These are phyloP conservation scores for Yamadazyma laniorum DNA, from an alignment of 805 yeast genomes.

Conservation along the genomic window DNA sequence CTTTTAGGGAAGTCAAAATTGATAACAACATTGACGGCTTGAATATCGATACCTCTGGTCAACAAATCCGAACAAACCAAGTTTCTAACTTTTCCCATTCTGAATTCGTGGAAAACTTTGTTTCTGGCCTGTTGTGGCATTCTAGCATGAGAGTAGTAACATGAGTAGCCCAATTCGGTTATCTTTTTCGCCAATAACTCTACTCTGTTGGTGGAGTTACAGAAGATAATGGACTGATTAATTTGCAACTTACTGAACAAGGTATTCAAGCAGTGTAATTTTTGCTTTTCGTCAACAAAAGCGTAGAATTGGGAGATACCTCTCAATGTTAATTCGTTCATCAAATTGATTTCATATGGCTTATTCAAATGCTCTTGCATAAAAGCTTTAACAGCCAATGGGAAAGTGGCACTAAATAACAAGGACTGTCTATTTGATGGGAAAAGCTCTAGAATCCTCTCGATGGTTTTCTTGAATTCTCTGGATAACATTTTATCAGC, in stretches of 20 bases:
- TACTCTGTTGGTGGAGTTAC: constrained; percentile 95
- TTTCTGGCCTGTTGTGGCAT: constrained; percentile 98
- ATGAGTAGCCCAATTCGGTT: constrained; percentile 93
- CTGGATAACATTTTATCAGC: constrained; percentile 95
- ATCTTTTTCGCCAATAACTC: constrained; percentile 94
- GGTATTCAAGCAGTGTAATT: constrained; percentile 92
- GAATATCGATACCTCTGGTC: constrained; percentile 98
- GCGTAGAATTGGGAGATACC: constrained; percentile 98
- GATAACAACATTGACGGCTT: constrained; percentile 96
- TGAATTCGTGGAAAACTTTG: constrained; percentile 96
- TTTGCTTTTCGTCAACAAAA: constrained; percentile 96
- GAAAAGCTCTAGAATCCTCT: constrained; percentile 79
- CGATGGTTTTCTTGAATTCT: constrained; percentile 85
- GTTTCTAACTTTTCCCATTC: constrained; percentile 97
- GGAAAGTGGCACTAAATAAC: constrained; percentile 94
- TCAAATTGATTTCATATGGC: constrained; percentile 93
- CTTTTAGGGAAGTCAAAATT: constrained; percentile 98
- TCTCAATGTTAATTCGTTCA: constrained; percentile 94
- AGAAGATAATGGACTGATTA: constrained; percentile 94
- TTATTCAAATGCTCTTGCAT: constrained; percentile 87
- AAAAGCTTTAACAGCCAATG: constrained; percentile 85
- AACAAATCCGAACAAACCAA: constrained; percentile 94
- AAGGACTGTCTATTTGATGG: constrained; percentile 72
- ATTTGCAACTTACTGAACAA: constrained; percentile 90
- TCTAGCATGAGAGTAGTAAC: constrained; percentile 94